Percentiles rank a stretch among this genome's conserved stretches.
Evolutionary conservation across 352 stramenopile species (phyloP).

Genomic region (Phytophthora pisi): DNA sequence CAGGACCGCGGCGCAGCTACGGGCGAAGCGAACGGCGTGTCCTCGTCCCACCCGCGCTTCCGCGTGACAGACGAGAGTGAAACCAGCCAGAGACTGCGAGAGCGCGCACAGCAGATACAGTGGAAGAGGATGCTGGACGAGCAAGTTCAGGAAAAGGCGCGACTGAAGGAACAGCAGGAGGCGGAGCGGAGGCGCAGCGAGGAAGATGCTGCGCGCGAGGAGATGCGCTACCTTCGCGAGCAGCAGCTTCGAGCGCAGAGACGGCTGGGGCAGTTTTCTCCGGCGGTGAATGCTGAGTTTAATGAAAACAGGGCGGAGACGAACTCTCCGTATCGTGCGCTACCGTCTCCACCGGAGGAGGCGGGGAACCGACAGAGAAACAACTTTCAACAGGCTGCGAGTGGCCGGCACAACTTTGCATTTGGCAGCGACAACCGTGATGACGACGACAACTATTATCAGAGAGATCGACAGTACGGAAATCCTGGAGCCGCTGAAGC

Average conservation of each 20-base stretch:
- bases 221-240: constrained; percentile 57
- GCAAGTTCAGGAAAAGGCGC: constrained; percentile 73
- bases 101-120: constrained; percentile 73
- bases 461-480: constrained; percentile 22
- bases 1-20: constrained; percentile 39
- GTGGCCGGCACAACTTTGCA: constrained; percentile 20
- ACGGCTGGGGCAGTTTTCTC: constrained; percentile 36
- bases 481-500: constrained; percentile 7
- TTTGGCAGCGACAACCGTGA: constrained; percentile 17
- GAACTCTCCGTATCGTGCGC: constrained; percentile 16
- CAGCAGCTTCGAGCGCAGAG: constrained; percentile 70
- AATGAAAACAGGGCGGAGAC: constrained; percentile 18
- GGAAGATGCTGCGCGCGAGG: constrained; percentile 48
- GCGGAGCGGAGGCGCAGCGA: constrained; percentile 44
- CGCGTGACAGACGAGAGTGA: constrained; percentile 60
- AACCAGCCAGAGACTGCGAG: constrained; percentile 56
- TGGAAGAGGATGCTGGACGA: constrained; percentile 74
- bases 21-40: constrained; percentile 30
- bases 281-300: constrained; percentile 14
- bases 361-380: constrained; percentile 14
- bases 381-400: constrained; percentile 22
- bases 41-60: constrained; percentile 51
- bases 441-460: constrained; percentile 29
- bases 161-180: constrained; percentile 54
- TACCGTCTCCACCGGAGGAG: constrained; percentile 23